These are phyloP conservation scores for Alternaria alternata DNA, from an alignment of 2,329 filamentous ascomycete genomes.

Conservation along the genomic window DNA sequence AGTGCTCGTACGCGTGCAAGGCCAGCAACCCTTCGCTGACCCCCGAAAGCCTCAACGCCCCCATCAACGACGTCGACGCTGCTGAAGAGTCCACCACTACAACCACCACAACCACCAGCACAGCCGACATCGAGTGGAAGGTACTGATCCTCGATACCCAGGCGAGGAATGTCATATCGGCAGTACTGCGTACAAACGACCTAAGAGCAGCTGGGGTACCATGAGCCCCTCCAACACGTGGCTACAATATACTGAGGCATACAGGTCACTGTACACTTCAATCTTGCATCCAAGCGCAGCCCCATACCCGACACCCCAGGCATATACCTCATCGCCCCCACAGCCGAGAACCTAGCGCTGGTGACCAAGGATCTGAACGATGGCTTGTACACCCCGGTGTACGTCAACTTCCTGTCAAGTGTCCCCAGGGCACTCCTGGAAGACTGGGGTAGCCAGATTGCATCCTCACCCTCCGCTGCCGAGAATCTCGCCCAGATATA, in stretches of 20 bases:
- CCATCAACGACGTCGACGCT: constrained; percentile 61
- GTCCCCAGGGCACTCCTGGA: constrained; percentile 89
- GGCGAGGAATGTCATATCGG: constrained; percentile 95
- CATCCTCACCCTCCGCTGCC: constrained; percentile 81
- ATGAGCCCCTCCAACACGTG: not conserved
- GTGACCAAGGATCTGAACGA: constrained; percentile 88
- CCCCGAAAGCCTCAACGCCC: constrained; percentile 73
- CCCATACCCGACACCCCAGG: constrained; percentile 82
- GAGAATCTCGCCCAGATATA: constrained; percentile 92
- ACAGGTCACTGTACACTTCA: constrained; percentile 53
- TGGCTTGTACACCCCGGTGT: constrained; percentile 84
- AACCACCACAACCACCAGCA: constrained; percentile 13
- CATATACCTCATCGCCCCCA: constrained; percentile 95
- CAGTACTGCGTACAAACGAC: constrained; percentile 92
- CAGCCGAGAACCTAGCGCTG: constrained; percentile 76
- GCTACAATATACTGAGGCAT: constrained; percentile 68
- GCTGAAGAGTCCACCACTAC: constrained; percentile 59
- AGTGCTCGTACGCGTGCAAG: not conserved
- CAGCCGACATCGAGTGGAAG: constrained; percentile 28
- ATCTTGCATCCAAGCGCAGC: constrained; percentile 81
- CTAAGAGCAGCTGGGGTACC: constrained; percentile 82
- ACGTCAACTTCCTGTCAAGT: constrained; percentile 96
- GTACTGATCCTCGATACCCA: constrained; percentile 93
- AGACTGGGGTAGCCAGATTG: constrained; percentile 85
- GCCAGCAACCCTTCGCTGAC: not conserved